Conservation (phyloP, 2,329 filamentous ascomycete species). For the Rhinocladiella similis region DNA sequence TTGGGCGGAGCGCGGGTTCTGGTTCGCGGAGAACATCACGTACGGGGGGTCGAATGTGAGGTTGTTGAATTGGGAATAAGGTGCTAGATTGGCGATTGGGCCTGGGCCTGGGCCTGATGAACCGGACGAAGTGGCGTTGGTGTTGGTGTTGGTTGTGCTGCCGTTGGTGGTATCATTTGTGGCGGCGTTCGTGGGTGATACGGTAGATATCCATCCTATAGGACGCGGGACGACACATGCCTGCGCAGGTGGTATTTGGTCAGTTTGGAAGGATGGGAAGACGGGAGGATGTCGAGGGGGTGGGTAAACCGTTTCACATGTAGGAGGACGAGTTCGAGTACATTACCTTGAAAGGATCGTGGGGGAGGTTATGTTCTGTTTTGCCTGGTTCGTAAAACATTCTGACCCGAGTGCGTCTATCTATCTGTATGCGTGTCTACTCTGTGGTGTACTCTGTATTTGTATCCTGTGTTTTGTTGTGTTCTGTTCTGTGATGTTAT, state of each 20-base stretch:
- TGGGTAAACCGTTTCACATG: no score
- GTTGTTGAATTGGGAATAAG: slow-evolving; percentile 64
- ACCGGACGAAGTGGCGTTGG: neutral
- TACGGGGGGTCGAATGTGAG: slow-evolving; percentile 64
- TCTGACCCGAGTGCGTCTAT: neutral
- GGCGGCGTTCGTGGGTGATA: slow-evolving; percentile 16
- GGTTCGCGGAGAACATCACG: slow-evolving; percentile 63
- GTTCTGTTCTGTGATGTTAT: neutral
- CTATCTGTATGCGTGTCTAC: neutral
- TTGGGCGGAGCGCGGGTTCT: slow-evolving; percentile 46
- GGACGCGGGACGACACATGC: slow-evolving; percentile 60
- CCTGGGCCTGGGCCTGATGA: neutral
- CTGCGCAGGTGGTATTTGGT: slow-evolving; percentile 3
- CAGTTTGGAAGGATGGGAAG: neutral
- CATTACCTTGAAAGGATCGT: slow-evolving; percentile 58
- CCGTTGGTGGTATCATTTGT: slow-evolving; percentile 42
- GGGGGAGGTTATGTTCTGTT: slow-evolving; percentile 52
- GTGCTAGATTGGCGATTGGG: slow-evolving; percentile 55
- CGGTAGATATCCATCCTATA: slow-evolving; percentile 64
- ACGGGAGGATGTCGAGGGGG: no score
- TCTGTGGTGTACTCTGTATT: neutral
- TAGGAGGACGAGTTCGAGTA: no score
- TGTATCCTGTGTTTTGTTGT: neutral
- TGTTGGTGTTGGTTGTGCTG: neutral
- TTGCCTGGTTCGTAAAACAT: slow-evolving; percentile 55